Evolutionary conservation across 73 alveolate genomes (phyloP).

Genomic region (Urostyla sp.): DNA sequence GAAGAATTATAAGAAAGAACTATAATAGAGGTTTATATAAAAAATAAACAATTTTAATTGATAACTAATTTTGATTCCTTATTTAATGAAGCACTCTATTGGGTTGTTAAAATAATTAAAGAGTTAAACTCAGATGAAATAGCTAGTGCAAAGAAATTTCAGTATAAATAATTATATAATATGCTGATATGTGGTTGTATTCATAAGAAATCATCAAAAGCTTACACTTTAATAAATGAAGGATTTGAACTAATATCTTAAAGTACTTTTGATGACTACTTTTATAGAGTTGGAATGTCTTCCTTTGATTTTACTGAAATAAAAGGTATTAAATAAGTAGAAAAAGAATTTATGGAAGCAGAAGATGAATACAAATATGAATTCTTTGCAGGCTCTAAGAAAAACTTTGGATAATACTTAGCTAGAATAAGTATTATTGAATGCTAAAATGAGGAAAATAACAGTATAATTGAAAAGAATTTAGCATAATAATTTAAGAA

Average conservation of each 20-base stretch:
- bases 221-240: background rate
- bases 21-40: background rate
- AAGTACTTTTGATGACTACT: slow-evolving; percentile 49
- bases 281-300: slow-evolving; percentile 5
- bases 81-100: background rate
- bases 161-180: slow-evolving; percentile 5
- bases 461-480: background rate
- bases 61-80: background rate
- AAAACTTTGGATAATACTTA: background rate
- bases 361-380: slow-evolving; percentile 45
- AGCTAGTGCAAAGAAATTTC: background rate
- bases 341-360: slow-evolving; percentile 20
- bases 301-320: slow-evolving; percentile 17
- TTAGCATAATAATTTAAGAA: background rate
- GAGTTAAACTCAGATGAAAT: slow-evolving; percentile 10
- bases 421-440: background rate
- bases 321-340: slow-evolving; percentile 23
- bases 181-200: slow-evolving; percentile 17
- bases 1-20: background rate
- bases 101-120: background rate
- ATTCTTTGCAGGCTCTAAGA: slow-evolving; percentile 5
- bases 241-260: slow-evolving; percentile 25
- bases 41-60: background rate
- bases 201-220: slow-evolving; percentile 18
- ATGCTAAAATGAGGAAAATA: background rate